Base-by-base conservation (phyloP, 2,329 filamentous ascomycete genomes). In the Acrodontium crateriforme region DNA sequence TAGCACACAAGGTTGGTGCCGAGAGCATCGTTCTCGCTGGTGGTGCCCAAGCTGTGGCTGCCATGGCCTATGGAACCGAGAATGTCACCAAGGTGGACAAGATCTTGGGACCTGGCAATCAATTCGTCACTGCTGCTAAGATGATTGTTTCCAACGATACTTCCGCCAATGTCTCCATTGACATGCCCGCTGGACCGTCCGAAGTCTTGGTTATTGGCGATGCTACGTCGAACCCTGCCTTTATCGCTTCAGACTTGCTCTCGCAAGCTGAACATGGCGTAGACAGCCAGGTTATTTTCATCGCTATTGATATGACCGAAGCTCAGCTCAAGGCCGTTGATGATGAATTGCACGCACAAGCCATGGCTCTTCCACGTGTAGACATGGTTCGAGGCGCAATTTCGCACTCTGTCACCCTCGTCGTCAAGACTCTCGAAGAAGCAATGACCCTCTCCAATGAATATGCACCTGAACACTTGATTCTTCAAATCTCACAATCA, bases 81-180 rank as follows among this genome's bases (percentile, higher is more conserved):
- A 87, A 76, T 44, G 74, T 98, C 27, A 81, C 67, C 55, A 98
- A 98, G 63, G 89, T 98, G 6, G 89, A 98, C 66, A 98, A 98
- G 71, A 94, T 98, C 44, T 72, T 95, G 9, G 89, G 89, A 0
- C 89, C 89, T 3, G 89, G 89, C 18, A 98, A 98, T 59, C 89
- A 95, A 56, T 98, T 95, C 50, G 89, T 98, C 21, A 98, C 89
- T 0, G 89, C 89, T 1, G 89, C 82, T 28, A 98, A 98, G 70
- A 98, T 98, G 89, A 69, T 85, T 45, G 89, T 98, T 23, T 82
- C 78, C 56, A 98, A 98, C 55, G 89, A 98, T 53, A 95, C 89
- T 24, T 91, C 84, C 35, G 89, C 89, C 9, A 80, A 82, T 13
- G 85, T 94, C 21, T 78, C 83, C 55, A 98, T 98, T 46, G 89